Percentiles rank a stretch among this genome's conserved stretches.
phyloP scores from a whole-genome alignment of 192 early-diverging fungal genomes.

The Rhizophagus clarus region DNA sequence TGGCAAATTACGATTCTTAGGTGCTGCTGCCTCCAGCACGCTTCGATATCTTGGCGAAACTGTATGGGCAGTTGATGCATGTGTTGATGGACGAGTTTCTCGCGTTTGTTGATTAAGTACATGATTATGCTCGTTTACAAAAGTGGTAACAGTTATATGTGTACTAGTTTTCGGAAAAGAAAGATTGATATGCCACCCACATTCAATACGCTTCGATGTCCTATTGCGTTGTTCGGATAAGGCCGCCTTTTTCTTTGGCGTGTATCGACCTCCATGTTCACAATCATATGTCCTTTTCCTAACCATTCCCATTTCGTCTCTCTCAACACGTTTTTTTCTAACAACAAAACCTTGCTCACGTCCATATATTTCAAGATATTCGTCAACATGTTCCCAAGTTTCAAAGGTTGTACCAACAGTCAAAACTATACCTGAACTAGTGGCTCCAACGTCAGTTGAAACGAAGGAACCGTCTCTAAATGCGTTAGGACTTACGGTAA shows the following conservation, averaged over 20 bases:
- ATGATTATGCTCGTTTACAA: conserved; percentile 35
- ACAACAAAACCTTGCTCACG: conserved; percentile 32
- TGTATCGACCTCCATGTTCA: conserved; percentile 32
- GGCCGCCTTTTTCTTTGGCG: conserved; percentile 33
- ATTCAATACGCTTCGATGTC: conserved; percentile 32
- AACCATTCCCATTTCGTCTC: conserved; percentile 31
- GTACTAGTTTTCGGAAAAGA: conserved; percentile 30
- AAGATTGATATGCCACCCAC: conserved; percentile 34
- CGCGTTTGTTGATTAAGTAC: conserved; percentile 25
- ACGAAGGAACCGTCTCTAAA: background rate
- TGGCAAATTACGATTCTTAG: conserved; percentile 29
- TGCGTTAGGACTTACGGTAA: background rate
- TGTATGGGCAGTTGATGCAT: background rate
- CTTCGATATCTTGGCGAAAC: conserved; percentile 25
- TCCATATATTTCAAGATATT: conserved; percentile 29
- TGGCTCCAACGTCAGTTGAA: background rate
- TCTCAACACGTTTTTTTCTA: conserved; percentile 33
- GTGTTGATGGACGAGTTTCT: conserved; percentile 17
- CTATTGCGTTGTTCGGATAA: conserved; percentile 30
- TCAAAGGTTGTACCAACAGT: conserved; percentile 31
- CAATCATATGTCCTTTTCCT: conserved; percentile 34
- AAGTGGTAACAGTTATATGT: conserved; percentile 33
- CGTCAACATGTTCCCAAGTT: conserved; percentile 30
- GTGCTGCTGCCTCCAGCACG: conserved; percentile 24
- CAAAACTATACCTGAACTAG: background rate